Percentiles rank a stretch among this genome's conserved stretches.
phyloP scores from a whole-genome alignment of 2,329 filamentous ascomycete genomes.

The Knufia petricola region DNA sequence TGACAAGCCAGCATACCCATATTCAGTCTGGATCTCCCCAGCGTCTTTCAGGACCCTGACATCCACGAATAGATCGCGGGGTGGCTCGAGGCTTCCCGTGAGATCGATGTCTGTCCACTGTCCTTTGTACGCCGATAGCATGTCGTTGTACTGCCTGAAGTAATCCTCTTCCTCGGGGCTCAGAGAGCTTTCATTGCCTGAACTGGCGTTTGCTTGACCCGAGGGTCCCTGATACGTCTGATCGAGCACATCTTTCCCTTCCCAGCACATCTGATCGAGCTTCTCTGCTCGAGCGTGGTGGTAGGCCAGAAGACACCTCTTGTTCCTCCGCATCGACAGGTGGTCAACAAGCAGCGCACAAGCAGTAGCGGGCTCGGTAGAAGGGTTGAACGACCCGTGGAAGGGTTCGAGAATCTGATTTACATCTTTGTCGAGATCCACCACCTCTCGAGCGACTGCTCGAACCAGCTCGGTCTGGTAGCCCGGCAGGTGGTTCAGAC shows the following conservation, averaged over 20 bases:
- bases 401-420: constrained; percentile 70
- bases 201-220: constrained; percentile 6
- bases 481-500: constrained; percentile 72
- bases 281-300: constrained; percentile 85
- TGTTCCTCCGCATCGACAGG: constrained; percentile 89
- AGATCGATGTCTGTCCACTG: constrained; percentile 98
- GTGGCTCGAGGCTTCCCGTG: constrained; percentile 85
- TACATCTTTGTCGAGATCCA: constrained; percentile 83
- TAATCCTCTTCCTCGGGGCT: constrained; percentile 97
- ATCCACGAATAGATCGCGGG: constrained; percentile 93
- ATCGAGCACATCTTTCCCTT: constrained; percentile 72
- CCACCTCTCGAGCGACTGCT: constrained; percentile 77
- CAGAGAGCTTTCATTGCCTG: constrained; percentile 51
- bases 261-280: constrained; percentile 89
- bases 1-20: constrained; percentile 57
- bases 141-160: constrained; percentile 78
- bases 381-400: constrained; percentile 74
- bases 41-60: constrained; percentile 93
- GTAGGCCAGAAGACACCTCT: constrained; percentile 88
- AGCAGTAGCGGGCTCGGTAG: constrained; percentile 70
- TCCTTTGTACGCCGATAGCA: constrained; percentile 92
- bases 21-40: constrained; percentile 97
- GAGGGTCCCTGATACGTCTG: constrained; percentile 21
- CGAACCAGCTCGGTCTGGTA: constrained; percentile 91
- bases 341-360: constrained; percentile 89